Evolutionary conservation across 1,139 yeast genomes (phyloP), one percentile per base, ranked within the genome.

Genomic region (Fermentozyma sake): DNA sequence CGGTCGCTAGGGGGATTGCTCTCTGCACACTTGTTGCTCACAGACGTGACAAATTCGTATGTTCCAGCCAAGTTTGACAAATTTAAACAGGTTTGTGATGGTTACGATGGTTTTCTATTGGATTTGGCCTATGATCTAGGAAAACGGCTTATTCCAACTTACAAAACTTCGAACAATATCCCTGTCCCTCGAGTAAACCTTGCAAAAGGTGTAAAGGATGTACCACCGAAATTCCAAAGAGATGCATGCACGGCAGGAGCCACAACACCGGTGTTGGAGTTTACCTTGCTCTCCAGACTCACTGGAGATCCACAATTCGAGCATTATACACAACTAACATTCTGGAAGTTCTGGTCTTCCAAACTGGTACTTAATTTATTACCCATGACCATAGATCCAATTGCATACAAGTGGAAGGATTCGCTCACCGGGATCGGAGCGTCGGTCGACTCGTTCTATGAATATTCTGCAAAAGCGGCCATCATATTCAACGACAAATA

Each of bases 201-300:
- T 21, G 58, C 56, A 10, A 43, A 55, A 15, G 89, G 87, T 0
- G 60, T 74, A 1, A 47, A 50, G 2, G 58, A 55, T 0, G 66
- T 70, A 0, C 74, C 76, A 1, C 38, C 50, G 7, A 32, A 40
- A 3, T 39, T 68, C 8, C 76, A 72, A 32, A 46, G 59, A 12
- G 93, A 84, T 37, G 87, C 89, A 7, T 86, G 95, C 48, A 72
- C 87, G 0, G 82, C 96, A 0, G 96, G 96, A 1, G 91, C 87
- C 6, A 80, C 87, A 0, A 78, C 91, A 1, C 84, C 95, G 4
- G 68, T 85, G 32, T 58, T 87, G 25, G 96, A 87, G 50, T 76
- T 87, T 50, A 75, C 89, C 0, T 53, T 87, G 24, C 58, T 89
- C 16, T 82, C 93, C 0, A 60, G 74, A 31, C 61, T 86, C 18